phyloP scores from a whole-genome alignment of 225 moss, liverwort and hornwort species.

The Bryoerythrophyllum caledonicum region DNA sequence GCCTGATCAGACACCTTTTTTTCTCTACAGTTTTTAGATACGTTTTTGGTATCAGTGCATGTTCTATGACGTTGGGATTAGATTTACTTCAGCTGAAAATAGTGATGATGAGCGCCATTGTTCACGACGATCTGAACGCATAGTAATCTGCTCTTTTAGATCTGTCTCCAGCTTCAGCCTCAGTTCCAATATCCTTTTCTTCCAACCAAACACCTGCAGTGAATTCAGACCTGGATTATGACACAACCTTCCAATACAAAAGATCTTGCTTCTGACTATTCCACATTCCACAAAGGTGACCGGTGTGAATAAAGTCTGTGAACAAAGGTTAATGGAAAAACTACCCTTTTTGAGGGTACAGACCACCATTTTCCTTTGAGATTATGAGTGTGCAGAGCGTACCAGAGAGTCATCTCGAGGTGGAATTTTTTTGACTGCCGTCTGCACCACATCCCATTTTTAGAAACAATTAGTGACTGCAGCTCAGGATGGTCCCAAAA shows the following conservation, averaged over 20 bases:
- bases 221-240: background rate
- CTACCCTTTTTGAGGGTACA: background rate
- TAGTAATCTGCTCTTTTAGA: slow-evolving; percentile 35
- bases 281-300: background rate
- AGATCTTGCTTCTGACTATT: background rate
- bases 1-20: too few species aligned
- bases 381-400: slow-evolving; percentile 17
- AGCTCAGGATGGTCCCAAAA: too few species aligned
- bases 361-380: background rate
- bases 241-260: background rate
- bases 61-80: too few species aligned
- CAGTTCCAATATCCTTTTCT: slow-evolving; percentile 51
- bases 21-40: too few species aligned
- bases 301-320: background rate
- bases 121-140: slow-evolving; percentile 50
- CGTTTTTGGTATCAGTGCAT: too few species aligned
- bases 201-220: slow-evolving; percentile 58
- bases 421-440: slow-evolving; percentile 32
- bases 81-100: slow-evolving; percentile 49
- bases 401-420: slow-evolving; percentile 46
- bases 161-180: slow-evolving; percentile 44
- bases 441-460: slow-evolving; percentile 29
- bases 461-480: too few species aligned
- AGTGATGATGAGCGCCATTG: slow-evolving; percentile 53
- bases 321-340: too few species aligned